Evolutionary conservation across 169 alveolate species (phyloP).

Genomic region (Plasmodium ovale): DNA sequence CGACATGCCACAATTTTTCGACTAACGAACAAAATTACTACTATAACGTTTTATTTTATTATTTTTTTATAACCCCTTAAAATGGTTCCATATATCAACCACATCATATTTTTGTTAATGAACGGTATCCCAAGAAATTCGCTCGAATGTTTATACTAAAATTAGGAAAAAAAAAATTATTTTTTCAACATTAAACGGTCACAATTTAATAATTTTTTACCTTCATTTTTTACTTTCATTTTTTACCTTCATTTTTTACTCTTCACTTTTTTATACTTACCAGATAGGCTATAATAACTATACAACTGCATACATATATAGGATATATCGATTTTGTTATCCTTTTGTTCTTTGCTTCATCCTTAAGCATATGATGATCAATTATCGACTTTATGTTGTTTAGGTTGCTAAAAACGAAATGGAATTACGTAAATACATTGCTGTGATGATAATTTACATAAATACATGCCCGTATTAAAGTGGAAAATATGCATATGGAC

Average conservation of each 20-base stretch:
- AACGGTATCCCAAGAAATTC: slow-evolving; percentile 54
- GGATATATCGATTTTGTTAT: slow-evolving; percentile 75
- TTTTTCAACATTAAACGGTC: background rate
- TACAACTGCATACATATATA: slow-evolving; percentile 70
- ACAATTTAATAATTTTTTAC: background rate
- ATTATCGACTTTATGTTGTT: slow-evolving; percentile 68
- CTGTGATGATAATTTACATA: background rate
- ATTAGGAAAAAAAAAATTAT: background rate
- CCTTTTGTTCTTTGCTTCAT: slow-evolving; percentile 16
- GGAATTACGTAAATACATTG: background rate
- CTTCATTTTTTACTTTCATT: background rate
- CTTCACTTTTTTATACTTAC: slow-evolving; percentile 20
- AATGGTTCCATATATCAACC: slow-evolving; percentile 74
- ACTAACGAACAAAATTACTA: background rate
- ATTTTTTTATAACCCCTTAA: slow-evolving; percentile 54
- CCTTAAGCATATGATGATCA: slow-evolving; percentile 71
- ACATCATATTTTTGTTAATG: slow-evolving; percentile 54
- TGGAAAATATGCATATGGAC: background rate
- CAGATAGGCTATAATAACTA: slow-evolving; percentile 74
- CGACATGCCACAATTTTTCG: background rate
- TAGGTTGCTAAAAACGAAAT: slow-evolving; percentile 44
- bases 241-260: slow-evolving; percentile 2
- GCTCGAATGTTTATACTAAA: slow-evolving; percentile 67
- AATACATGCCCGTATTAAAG: background rate
- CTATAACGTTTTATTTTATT: too few relatives aligned